Conservation (phyloP, 2,329 filamentous ascomycete genomes). For the Clarireedia monteithiana region DNA sequence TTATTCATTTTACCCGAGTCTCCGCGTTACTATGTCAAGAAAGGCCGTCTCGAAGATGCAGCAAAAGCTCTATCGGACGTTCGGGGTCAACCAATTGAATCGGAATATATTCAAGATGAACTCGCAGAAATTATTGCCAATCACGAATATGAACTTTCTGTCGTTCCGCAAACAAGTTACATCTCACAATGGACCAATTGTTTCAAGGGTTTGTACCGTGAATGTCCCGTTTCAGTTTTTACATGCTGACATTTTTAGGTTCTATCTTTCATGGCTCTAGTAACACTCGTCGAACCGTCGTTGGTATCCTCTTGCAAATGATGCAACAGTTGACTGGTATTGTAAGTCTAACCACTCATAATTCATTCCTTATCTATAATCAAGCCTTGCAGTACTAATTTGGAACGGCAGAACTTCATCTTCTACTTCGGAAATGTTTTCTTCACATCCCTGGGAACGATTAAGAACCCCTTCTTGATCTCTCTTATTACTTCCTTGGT, state of each 20-base stretch:
- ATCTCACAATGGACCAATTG: slow-evolving; percentile 61
- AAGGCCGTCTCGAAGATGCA: slow-evolving; percentile 59
- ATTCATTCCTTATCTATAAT: too few species aligned
- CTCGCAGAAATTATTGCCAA: slow-evolving; percentile 83
- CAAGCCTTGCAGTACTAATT: too few species aligned
- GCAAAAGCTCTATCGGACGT: slow-evolving; percentile 55
- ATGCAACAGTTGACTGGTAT: slow-evolving; percentile 73
- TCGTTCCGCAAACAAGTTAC: slow-evolving; percentile 59
- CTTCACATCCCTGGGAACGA: slow-evolving; percentile 70
- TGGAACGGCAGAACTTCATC: slow-evolving; percentile 59
- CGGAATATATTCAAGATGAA: slow-evolving; percentile 72
- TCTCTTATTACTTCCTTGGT: slow-evolving; percentile 80
- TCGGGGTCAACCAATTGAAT: slow-evolving; percentile 59
- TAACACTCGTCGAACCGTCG: slow-evolving; percentile 62
- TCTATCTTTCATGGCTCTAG: slow-evolving; percentile 50
- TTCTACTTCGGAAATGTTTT: slow-evolving; percentile 84
- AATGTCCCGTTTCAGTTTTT: too few species aligned
- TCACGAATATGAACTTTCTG: slow-evolving; percentile 71
- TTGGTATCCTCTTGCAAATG: slow-evolving; percentile 69
- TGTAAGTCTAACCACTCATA: slow-evolving; percentile 11
- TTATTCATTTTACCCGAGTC: slow-evolving; percentile 76
- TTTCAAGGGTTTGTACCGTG: slow-evolving; percentile 43
- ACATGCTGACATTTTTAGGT: too few species aligned
- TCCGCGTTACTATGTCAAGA: slow-evolving; percentile 78
- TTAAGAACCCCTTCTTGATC: slow-evolving; percentile 73